Conservation (phyloP, 805 yeast genomes). For the Metschnikowia peoriensis region DNA sequence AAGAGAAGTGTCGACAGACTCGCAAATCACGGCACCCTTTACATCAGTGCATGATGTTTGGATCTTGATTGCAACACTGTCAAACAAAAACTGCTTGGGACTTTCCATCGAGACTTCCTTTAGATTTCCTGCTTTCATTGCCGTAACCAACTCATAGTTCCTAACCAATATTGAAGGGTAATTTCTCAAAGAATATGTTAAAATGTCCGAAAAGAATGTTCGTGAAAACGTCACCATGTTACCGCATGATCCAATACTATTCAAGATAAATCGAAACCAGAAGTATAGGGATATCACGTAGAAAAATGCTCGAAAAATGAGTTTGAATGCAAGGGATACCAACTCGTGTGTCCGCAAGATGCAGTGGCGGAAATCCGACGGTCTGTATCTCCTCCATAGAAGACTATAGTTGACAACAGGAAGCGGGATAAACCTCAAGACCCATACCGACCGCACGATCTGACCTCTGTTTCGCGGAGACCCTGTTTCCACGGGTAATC, state of each 20-base stretch:
- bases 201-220: conserved; percentile 26
- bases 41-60: conserved; percentile 5
- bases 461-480: no score
- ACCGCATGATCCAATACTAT: conserved; percentile 23
- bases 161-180: conserved; percentile 15
- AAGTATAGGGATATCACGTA: conserved; percentile 1
- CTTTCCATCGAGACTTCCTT: background rate
- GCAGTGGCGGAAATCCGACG: conserved; percentile 2
- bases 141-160: conserved; percentile 3
- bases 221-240: conserved; percentile 30
- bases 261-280: conserved; percentile 22
- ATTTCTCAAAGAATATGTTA: conserved; percentile 27
- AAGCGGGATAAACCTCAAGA: conserved; percentile 10
- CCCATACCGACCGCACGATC: conserved; percentile 7
- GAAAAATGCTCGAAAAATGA: conserved; percentile 6
- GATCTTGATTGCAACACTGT: conserved; percentile 9
- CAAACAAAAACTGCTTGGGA: conserved; percentile 19
- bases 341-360: background rate
- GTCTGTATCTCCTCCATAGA: conserved; percentile 14
- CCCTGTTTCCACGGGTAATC: background rate
- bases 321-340: conserved; percentile 12
- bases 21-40: conserved; percentile 5
- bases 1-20: conserved; percentile 7
- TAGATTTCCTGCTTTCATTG: background rate
- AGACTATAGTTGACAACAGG: conserved; percentile 15